Base-by-base conservation (phyloP, 1,139 yeast genomes). In the Yamadazyma taylorii region DNA sequence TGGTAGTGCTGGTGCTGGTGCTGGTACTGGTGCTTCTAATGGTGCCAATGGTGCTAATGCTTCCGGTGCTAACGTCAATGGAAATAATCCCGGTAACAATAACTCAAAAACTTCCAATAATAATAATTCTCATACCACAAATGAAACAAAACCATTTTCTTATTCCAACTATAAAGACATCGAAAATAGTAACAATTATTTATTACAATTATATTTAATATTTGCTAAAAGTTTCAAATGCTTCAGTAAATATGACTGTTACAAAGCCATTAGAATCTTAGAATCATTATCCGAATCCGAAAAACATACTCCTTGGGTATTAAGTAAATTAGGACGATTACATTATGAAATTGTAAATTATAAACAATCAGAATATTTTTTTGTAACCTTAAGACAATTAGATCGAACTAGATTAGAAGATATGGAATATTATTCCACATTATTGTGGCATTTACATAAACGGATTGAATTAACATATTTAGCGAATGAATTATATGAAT, bases 271-370 rank as follows among this genome's bases (percentile, higher is more conserved):
- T 8, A 63, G 92, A 39, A 66, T 78, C 2, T 66, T 92, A 30
- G 80, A 79, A 38, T 63, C 78, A 5, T 69, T 88, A 14, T 79
- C 92, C 0, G 79, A 75, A 7, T 54, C 66, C 16, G 95, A 87
- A 48, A 69, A 75, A 37, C 72, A 79, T 30, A 82, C 96, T 12
- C 95, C 97, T 0, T 89, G 95, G 89, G 95, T 89, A 7, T 69
- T 87, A 36, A 77, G 90, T 28, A 82, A 83, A 51, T 60, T 85
- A 22, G 98, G 96, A 0, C 69, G 89, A 45, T 66, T 88, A 35
- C 88, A 88, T 58, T 90, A 85, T 61, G 98, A 92, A 57, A 79
- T 85, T 48, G 94, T 86, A 17, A 85, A 89, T 55, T 92, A 92
- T 60, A 81, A 79, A 41, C 85, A 84, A 57, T 78, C 95, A 4